These are phyloP conservation scores for Gomphus bonarii DNA, from an alignment of 1,284 basidiomycete species.

Conservation along the genomic window DNA sequence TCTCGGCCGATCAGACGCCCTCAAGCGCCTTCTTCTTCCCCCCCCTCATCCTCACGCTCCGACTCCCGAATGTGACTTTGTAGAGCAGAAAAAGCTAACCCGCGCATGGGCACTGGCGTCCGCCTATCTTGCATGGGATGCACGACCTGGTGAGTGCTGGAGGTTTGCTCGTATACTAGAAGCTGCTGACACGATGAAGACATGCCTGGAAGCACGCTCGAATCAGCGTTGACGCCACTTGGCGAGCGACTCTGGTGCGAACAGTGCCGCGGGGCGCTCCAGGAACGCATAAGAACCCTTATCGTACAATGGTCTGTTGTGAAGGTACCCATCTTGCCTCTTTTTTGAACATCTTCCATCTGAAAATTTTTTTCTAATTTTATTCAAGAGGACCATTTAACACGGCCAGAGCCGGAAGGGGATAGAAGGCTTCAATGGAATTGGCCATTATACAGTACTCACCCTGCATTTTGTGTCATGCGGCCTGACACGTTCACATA, in stretches of 20 bases:
- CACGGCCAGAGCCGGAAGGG: too few species aligned
- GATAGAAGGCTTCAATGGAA: too few species aligned
- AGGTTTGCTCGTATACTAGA: not conserved
- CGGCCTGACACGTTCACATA: too few species aligned
- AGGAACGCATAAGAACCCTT: slow-evolving; percentile 56
- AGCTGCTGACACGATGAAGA: slow-evolving; percentile 25
- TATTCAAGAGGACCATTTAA: too few species aligned
- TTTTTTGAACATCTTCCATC: not conserved
- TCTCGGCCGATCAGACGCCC: slow-evolving; percentile 36
- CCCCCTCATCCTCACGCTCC: slow-evolving; percentile 56
- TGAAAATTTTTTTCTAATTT: too few species aligned
- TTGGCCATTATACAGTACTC: too few species aligned
- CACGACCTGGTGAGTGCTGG: slow-evolving; percentile 40
- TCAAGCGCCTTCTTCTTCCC: slow-evolving; percentile 41
- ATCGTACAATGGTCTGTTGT: slow-evolving; percentile 69
- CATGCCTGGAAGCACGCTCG: slow-evolving; percentile 47
- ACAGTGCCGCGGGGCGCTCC: slow-evolving; percentile 47
- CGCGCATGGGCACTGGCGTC: slow-evolving; percentile 58
- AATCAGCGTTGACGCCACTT: slow-evolving; percentile 47
- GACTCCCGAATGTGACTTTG: slow-evolving; percentile 43
- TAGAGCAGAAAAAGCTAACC: slow-evolving; percentile 51
- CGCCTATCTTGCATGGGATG: slow-evolving; percentile 61
- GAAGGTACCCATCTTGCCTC: slow-evolving; percentile 35
- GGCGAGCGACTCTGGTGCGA: slow-evolving; percentile 50
- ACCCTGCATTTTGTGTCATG: too few species aligned